A percentile compares a stretch with the other conserved stretches of the same genome.
These are phyloP conservation scores for Penicillium sclerotigenum DNA, from an alignment of 2,329 filamentous ascomycete species.

Conservation along the genomic window DNA sequence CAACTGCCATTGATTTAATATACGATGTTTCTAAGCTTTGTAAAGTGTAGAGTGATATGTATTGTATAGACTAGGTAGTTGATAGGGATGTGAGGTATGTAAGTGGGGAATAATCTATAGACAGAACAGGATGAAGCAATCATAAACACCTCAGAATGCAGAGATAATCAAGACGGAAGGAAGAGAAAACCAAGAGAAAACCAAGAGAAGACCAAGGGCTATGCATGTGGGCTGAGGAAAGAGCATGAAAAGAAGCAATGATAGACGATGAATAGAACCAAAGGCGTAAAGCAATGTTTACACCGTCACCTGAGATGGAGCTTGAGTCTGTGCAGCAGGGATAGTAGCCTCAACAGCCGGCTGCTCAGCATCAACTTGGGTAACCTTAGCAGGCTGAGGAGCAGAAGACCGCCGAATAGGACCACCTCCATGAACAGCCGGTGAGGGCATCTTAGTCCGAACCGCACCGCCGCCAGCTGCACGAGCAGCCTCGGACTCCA, in stretches of 20 bases:
- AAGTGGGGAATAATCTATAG: slow-evolving; percentile 3
- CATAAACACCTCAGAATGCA: slow-evolving; percentile 7
- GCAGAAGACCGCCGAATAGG: slow-evolving; percentile 36
- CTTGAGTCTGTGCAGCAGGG: slow-evolving; percentile 14
- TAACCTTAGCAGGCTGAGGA: slow-evolving; percentile 23
- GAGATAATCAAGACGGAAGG: neutral
- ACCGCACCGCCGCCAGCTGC: slow-evolving; percentile 33
- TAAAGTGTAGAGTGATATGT: neutral
- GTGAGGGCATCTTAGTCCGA: slow-evolving; percentile 24
- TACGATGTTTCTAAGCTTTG: neutral
- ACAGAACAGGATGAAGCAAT: neutral
- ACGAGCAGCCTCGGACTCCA: slow-evolving; percentile 34
- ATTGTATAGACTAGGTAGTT: neutral
- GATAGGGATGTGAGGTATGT: neutral
- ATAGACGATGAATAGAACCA: neutral
- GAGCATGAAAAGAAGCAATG: neutral
- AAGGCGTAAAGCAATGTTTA: slow-evolving; percentile 7
- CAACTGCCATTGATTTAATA: neutral
- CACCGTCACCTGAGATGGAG: slow-evolving; percentile 18
- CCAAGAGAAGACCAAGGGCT: slow-evolving; percentile 13
- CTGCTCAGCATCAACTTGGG: slow-evolving; percentile 20
- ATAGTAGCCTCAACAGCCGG: slow-evolving; percentile 19
- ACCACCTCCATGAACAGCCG: slow-evolving; percentile 25
- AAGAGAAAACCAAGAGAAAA: neutral
- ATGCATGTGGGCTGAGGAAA: slow-evolving; percentile 12